Conservation (phyloP, 129 eudicot species). For the Sambucus nigra region DNA sequence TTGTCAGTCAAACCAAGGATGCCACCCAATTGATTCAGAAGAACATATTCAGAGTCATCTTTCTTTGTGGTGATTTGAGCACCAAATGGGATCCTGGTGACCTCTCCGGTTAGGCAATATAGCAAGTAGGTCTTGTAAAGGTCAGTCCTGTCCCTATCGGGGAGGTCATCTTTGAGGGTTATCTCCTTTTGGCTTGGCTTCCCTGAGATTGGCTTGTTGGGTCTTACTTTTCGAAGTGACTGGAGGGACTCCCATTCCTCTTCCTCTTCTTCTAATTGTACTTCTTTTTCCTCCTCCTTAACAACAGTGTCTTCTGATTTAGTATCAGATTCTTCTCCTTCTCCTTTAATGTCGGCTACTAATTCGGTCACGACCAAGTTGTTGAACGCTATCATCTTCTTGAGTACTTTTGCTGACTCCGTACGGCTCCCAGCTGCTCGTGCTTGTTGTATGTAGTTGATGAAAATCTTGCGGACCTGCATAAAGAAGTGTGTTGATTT, state of each 20-base stretch:
- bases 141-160: constrained; percentile 64
- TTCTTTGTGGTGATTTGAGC: constrained; percentile 54
- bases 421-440: constrained; percentile 50
- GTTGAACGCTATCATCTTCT: constrained; percentile 78
- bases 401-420: constrained; percentile 73
- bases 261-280: constrained; percentile 36
- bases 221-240: constrained; percentile 55
- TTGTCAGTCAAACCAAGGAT: constrained; percentile 69
- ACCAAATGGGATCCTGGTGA: constrained; percentile 49
- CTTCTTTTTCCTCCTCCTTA: constrained; percentile 20
- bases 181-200: constrained; percentile 72
- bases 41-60: constrained; percentile 59
- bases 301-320: constrained; percentile 29
- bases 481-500: too few species aligned
- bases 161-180: constrained; percentile 73
- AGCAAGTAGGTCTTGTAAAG: constrained; percentile 80
- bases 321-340: constrained; percentile 63
- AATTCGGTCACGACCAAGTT: constrained; percentile 68
- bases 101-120: constrained; percentile 70
- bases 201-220: constrained; percentile 26
- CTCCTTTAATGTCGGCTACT: constrained; percentile 90
- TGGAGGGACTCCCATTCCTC: constrained; percentile 77
- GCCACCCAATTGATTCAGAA: constrained; percentile 63
- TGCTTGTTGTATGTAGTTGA: constrained; percentile 60
- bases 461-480: constrained; percentile 76